Evolutionary conservation across 1,139 yeast species (phyloP), one percentile per base, ranked within the genome.

Genomic region (Tardiomyces digboiensis): DNA sequence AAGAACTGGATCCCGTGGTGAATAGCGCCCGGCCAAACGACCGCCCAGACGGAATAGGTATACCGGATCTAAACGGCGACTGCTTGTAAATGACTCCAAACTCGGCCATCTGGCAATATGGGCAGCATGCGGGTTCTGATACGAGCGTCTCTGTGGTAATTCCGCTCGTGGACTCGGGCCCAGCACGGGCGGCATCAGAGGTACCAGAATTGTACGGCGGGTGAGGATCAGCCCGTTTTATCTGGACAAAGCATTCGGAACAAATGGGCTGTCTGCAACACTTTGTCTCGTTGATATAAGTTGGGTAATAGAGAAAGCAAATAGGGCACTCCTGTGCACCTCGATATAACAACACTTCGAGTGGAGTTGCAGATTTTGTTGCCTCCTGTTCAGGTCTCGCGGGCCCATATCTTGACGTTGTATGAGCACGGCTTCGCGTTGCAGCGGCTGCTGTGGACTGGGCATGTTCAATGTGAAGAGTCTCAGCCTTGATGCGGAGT

Each of bases 221-320:
- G 63, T 89, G 97, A 0, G 98, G 97, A n/a, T 87, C 95, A 21
- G 83, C 71, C 47, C 98, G 74, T 62, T 85, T 88, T 60, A 91
- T 88, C 62, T 89, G 97, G 7, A 89, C 97, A 74, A 91, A 91
- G 62, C 98, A 91, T 64, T 91, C 98, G 1, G 96, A 76, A 64
- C 98, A 91, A 19, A 91, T 88, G 2, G 95, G 91, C 61, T 91
- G 97, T 42, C 78, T 75, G 61, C 98, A 91, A 62, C 98, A 91
- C 41, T 95, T 71, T n/a, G 95, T 82, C 43, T 75, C 63, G 65
- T 91, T 91, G 52, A 89, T 66, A 56, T 80, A 78, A 40, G 74
- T 72, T 1, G 98, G 98, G 59, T 82, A 86, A 59, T 75, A 86
- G 19, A 91, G 72, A 61, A 91, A 91, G 60, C 98, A 91, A 52